Base-by-base conservation (phyloP, 306 rosid genomes). In the Vigna nakashimae region DNA sequence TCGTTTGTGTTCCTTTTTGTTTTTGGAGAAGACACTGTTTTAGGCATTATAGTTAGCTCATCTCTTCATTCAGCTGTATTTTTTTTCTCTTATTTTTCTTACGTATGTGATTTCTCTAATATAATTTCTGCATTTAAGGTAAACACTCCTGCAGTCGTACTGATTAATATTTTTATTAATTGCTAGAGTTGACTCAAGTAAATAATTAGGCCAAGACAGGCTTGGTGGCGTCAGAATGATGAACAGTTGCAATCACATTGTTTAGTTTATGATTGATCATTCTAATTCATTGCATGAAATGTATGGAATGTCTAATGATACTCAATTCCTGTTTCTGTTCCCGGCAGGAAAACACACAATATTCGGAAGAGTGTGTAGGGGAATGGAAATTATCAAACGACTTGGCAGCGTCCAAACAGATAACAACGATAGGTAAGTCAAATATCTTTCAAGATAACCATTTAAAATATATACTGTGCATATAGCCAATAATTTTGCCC, bases 321-420 rank as follows among this genome's bases (percentile, higher is more conserved):
- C 65, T 75, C 22, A 24, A 62, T 55, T 43, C 45, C 38, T 72
- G 50, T 53, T 53, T 85, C 84, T 88, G 69, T 70, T 52, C 73
- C 40, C 7, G 82, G 67, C 91, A 95, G 98, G 99, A 77, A 95
- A 95, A 36, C 99, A 95, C 86, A 90, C 99, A 73, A 91, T 95
- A 81, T 95, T 95, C 74, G 99, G 98, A 81, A 87, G 99, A 85
- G 91, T 92, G 22, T 84, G 94, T 68, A 65, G 24, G 59, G 99
- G 99, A 73, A 95, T 95, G 99, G 98, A 95, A 83, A 88, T 92
- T 60, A 88, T 95, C 88, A 95, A 92, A 86, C 88, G 97, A 82
- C 99, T 95, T 74, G 97, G 98, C 75, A 95, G 98, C 55, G 90
- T 95, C 78, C 99, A 92, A 83, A 95, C 99, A 52, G 99, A 95